Percentiles rank a stretch among this genome's conserved stretches.
These are phyloP conservation scores for Escallonia herrerae DNA, from an alignment of 129 eudicot genomes.

Conservation along the genomic window DNA sequence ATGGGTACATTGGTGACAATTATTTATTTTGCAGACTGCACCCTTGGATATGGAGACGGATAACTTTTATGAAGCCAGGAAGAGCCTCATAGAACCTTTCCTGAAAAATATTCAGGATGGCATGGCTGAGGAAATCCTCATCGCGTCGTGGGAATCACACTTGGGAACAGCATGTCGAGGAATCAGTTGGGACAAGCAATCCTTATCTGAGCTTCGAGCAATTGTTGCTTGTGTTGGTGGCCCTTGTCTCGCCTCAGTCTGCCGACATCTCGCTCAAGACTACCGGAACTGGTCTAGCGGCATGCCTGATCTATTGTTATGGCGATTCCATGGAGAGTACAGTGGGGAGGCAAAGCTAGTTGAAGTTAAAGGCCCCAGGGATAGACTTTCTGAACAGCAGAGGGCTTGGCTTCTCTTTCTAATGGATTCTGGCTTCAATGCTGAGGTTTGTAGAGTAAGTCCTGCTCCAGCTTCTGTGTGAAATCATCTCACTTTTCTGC, in stretches of 20 bases:
- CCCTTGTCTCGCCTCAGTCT: constrained; percentile 33
- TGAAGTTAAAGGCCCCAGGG: constrained; percentile 94
- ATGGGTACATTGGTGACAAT: too few relatives aligned
- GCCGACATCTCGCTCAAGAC: constrained; percentile 41
- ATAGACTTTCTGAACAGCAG: constrained; percentile 49
- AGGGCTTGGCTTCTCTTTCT: constrained; percentile 41
- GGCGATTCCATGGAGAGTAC: constrained; percentile 78
- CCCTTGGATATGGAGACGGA: constrained; percentile 42
- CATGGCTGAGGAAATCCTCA: constrained; percentile 39
- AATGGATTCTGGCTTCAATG: constrained; percentile 42
- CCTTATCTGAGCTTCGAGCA: constrained; percentile 36
- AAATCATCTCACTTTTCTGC: too few relatives aligned
- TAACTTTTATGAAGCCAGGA: constrained; percentile 31
- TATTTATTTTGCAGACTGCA: too few relatives aligned
- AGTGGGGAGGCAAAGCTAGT: constrained; percentile 93
- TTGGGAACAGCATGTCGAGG: constrained; percentile 40
- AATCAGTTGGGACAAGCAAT: constrained; percentile 39
- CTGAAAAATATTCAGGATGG: constrained; percentile 33
- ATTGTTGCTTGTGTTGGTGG: constrained; percentile 44
- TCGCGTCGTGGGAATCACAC: constrained; percentile 36
- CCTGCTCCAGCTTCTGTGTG: constrained; percentile 21
- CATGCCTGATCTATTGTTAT: constrained; percentile 84
- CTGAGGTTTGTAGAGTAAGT: constrained; percentile 43
- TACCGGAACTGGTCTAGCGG: constrained; percentile 53
- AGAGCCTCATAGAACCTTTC: constrained; percentile 28